These are phyloP conservation scores for Eimeria acervulina DNA, from an alignment of 169 alveolate genomes.

Conservation along the genomic window DNA sequence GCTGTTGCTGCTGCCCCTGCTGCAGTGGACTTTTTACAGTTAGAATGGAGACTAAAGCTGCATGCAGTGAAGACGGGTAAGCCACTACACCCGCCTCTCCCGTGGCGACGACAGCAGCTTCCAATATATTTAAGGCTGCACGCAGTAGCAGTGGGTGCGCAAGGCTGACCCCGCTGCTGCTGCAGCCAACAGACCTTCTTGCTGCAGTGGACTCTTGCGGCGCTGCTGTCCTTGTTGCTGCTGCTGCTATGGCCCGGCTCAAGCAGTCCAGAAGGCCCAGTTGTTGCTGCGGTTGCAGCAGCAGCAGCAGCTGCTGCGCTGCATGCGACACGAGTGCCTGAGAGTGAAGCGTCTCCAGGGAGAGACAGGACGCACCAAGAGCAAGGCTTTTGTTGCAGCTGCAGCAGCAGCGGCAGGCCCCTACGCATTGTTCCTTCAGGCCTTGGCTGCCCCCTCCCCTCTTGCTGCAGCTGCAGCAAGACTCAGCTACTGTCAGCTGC, in stretches of 20 bases:
- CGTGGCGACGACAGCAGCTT: not conserved
- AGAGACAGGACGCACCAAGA: conserved; percentile 29
- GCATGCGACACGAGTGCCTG: conserved; percentile 75
- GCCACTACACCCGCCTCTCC: not conserved
- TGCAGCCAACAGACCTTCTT: not conserved
- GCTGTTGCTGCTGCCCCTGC: conserved; percentile 48
- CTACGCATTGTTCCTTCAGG: conserved; percentile 13
- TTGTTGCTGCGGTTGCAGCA: conserved; percentile 69
- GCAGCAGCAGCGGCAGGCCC: conserved; percentile 57
- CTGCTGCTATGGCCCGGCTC: conserved; percentile 73
- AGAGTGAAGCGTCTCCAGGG: conserved; percentile 68
- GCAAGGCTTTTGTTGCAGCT: not conserved
- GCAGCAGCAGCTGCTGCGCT: conserved; percentile 55
- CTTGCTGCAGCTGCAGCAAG: conserved; percentile 40
- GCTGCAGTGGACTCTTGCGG: not conserved
- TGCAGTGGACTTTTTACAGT: not conserved
- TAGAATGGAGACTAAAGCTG: not conserved
- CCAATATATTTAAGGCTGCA: conserved; percentile 52
- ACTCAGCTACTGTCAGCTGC: conserved; percentile 45
- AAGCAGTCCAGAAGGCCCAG: conserved; percentile 37
- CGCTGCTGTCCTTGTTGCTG: conserved; percentile 48
- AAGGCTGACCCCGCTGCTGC: conserved; percentile 42
- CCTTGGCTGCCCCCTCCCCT: conserved; percentile 30
- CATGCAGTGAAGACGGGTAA: conserved; percentile 6
- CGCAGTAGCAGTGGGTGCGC: conserved; percentile 60